These are phyloP conservation scores for Candida suzukii DNA, from an alignment of 805 yeast species.

Conservation along the genomic window DNA sequence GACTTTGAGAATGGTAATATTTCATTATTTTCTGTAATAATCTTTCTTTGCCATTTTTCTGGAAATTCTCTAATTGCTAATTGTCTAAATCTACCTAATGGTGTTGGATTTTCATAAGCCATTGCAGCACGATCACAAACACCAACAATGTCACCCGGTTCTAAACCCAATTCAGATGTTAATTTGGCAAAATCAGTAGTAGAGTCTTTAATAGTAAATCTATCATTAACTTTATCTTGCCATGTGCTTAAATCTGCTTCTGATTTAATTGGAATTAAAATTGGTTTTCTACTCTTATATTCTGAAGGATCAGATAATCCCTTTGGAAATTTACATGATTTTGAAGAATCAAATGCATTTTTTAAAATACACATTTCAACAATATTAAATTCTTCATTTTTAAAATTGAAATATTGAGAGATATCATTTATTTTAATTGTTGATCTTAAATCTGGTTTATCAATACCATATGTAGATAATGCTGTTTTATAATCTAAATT, in stretches of 20 bases:
- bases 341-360: constrained; percentile 30
- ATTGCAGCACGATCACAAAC: constrained; percentile 63
- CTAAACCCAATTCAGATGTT: constrained; percentile 31
- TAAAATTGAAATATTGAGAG: constrained; percentile 29
- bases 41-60: constrained; percentile 37
- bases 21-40: constrained; percentile 10
- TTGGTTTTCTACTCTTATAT: constrained; percentile 55
- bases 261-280: constrained; percentile 41
- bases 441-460: constrained; percentile 87
- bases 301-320: constrained; percentile 28
- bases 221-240: constrained; percentile 25
- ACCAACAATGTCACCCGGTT: constrained; percentile 70
- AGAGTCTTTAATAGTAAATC: background rate
- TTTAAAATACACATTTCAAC: constrained; percentile 68
- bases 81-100: constrained; percentile 82
- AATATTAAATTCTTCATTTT: constrained; percentile 47
- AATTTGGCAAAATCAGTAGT: constrained; percentile 15
- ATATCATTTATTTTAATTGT: constrained; percentile 42
- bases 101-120: constrained; percentile 91
- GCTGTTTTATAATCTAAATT: constrained; percentile 63
- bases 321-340: constrained; percentile 29
- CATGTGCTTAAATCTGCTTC: constrained; percentile 35
- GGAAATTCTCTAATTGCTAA: constrained; percentile 55
- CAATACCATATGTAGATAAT: constrained; percentile 73
- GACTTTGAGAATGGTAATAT: background rate